phyloP scores from a whole-genome alignment of 1,284 basidiomycete genomes.

The Phellinidium pouzarii region DNA sequence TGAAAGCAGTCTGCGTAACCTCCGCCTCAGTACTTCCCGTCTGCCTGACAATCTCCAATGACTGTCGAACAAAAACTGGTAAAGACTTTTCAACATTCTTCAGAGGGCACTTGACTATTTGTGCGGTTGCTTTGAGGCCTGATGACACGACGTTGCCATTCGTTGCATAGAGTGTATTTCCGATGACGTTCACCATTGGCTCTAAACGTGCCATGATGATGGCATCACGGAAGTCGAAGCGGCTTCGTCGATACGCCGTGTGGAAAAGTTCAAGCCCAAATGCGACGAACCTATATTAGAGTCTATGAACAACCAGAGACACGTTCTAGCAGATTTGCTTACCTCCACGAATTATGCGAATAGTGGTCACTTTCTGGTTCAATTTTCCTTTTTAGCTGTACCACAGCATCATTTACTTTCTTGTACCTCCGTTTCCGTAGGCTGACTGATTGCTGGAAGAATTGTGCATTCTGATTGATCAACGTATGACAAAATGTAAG shows the following conservation, averaged over 20 bases:
- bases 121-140: constrained; percentile 77
- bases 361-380: constrained; percentile 62
- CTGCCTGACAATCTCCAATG: constrained; percentile 79
- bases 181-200: constrained; percentile 81
- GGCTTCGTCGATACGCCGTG: constrained; percentile 79
- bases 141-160: constrained; percentile 75
- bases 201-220: constrained; percentile 75
- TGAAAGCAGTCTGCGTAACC: constrained; percentile 83
- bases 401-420: constrained; percentile 53
- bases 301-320: constrained; percentile 4
- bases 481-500: constrained; percentile 85
- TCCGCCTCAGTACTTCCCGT: constrained; percentile 88
- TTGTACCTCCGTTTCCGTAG: constrained; percentile 30
- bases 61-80: constrained; percentile 82
- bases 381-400: constrained; percentile 71
- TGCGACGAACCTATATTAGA: constrained; percentile 68
- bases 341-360: constrained; percentile 80
- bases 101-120: constrained; percentile 82
- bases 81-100: constrained; percentile 72
- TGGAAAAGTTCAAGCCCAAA: constrained; percentile 93
- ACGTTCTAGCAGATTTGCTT: constrained; percentile 21
- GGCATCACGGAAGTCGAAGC: constrained; percentile 79
- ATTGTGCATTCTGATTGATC: constrained; percentile 85
- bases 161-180: constrained; percentile 88
- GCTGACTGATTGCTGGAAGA: constrained; percentile 50